A percentile compares a stretch with the other conserved stretches of the same genome.
phyloP scores from a whole-genome alignment of 169 alveolate species.

The Besnoitia besnoiti region DNA sequence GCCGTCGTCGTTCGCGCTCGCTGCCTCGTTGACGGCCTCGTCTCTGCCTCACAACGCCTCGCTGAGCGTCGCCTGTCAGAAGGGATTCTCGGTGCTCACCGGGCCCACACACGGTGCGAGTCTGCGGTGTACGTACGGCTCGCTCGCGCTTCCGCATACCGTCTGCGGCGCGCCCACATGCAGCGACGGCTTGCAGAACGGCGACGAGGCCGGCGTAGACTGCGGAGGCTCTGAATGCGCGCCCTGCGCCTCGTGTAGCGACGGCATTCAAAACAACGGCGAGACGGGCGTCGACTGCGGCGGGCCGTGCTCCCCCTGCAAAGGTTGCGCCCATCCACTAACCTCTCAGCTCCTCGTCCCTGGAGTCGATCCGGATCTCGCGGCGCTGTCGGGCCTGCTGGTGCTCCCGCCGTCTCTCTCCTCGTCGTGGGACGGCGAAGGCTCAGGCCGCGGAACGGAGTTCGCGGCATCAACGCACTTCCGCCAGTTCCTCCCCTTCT shows the following conservation, averaged over 20 bases:
- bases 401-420: not conserved
- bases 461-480: no score
- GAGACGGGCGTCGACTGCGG: conserved; percentile 74
- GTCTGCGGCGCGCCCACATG: conserved; percentile 65
- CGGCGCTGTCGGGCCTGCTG: not conserved
- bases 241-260: conserved; percentile 68
- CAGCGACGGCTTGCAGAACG: conserved; percentile 72
- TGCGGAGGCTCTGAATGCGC: conserved; percentile 68
- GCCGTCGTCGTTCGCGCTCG: not conserved
- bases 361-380: not conserved
- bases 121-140: conserved; percentile 7
- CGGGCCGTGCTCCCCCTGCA: conserved; percentile 64
- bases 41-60: not conserved
- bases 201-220: conserved; percentile 73
- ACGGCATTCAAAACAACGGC: conserved; percentile 72
- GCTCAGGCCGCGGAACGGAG: not conserved
- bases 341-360: not conserved
- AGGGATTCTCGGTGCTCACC: not conserved
- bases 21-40: not conserved
- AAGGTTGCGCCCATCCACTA: conserved; percentile 19
- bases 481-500: not conserved
- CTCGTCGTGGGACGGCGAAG: not conserved
- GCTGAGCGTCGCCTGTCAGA: not conserved
- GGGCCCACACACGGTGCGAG: not conserved
- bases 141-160: not conserved